Base-by-base conservation (phyloP, 176 grass and related monocot genomes). In the Ensete glaucum region DNA sequence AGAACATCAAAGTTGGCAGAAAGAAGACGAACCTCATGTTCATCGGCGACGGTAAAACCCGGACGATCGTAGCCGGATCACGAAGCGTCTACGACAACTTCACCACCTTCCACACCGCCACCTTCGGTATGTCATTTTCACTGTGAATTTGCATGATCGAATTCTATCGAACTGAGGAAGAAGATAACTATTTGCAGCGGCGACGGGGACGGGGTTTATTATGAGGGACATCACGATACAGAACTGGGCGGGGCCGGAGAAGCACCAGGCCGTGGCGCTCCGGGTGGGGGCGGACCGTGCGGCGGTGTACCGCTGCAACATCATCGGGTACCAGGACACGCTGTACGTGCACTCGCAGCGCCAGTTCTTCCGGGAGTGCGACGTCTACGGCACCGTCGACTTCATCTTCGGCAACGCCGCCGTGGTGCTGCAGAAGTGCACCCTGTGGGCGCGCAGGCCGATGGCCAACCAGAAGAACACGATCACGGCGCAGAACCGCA, bases 341-440 rank as follows among this genome's bases (percentile, higher is more conserved):
- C 73, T 85, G 1, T 86, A 86, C 21, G 81, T 78, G 9, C 84
- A 90, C 83, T 81, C 84, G 11, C 71, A 81, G 29, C 81, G 84
- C 11, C 88, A 90, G 15, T 86, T 86, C 81, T 90, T 81, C 67
- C 81, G 88, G 9, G 88, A 86, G 4, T 82, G 84, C n/a, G 77
- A 85, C 69, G 66, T 93, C 57, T 81, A 76, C 27, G 90, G 86
- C 57, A 93, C 90, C 34, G 90, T 89, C 16, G 87, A 89, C 59
- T 85, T 84, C 76, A 83, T 89, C 25, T 89, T 89, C 51, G 90
- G 86, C 59, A 89, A 92, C 76, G 90, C 90, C 13, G 90, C 90
- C 3, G 90, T 86, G 52, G 87, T 93, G 62, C 80, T 93, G 12
- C 87, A 93, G 70, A 79, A 72, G 21, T 89, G 90, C 87, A 71